A percentile compares a stretch with the other conserved stretches of the same genome.
These are phyloP conservation scores for Lolium perenne DNA, from an alignment of 176 grass and related monocot species.

Conservation along the genomic window DNA sequence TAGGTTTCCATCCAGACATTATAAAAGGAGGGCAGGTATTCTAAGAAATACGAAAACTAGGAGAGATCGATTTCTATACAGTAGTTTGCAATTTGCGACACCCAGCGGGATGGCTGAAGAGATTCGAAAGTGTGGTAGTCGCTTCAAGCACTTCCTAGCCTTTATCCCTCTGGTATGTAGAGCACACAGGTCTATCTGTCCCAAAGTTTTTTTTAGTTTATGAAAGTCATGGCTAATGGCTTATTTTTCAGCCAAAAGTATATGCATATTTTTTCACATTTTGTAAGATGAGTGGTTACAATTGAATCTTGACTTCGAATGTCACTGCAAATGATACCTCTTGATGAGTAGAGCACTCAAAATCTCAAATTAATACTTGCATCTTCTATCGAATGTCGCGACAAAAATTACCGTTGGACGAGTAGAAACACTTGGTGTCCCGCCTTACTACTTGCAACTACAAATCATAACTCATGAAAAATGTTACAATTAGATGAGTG, in stretches of 20 bases:
- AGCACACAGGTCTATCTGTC: neutral
- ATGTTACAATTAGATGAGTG: neutral
- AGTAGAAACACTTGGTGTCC: neutral
- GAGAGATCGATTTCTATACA: neutral
- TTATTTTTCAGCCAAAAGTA: too few species aligned
- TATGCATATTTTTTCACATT: neutral
- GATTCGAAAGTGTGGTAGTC: neutral
- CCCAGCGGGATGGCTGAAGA: neutral
- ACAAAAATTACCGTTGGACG: neutral
- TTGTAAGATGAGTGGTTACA: neutral
- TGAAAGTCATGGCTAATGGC: too few species aligned
- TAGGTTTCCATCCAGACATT: neutral
- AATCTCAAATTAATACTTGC: neutral
- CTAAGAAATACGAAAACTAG: neutral
- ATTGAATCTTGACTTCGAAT: too few species aligned
- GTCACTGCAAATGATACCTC: neutral
- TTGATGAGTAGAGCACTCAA: neutral
- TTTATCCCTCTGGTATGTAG: constrained; percentile 33
- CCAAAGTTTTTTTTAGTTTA: neutral
- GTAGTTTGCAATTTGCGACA: neutral
- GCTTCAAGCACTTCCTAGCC: neutral
- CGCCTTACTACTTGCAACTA: neutral
- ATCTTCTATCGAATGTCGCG: too few species aligned
- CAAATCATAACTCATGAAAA: neutral
- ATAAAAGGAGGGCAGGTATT: neutral